Evolutionary conservation across 2,329 filamentous ascomycete genomes (phyloP).

Genomic region (Penicillium rolfsii): DNA sequence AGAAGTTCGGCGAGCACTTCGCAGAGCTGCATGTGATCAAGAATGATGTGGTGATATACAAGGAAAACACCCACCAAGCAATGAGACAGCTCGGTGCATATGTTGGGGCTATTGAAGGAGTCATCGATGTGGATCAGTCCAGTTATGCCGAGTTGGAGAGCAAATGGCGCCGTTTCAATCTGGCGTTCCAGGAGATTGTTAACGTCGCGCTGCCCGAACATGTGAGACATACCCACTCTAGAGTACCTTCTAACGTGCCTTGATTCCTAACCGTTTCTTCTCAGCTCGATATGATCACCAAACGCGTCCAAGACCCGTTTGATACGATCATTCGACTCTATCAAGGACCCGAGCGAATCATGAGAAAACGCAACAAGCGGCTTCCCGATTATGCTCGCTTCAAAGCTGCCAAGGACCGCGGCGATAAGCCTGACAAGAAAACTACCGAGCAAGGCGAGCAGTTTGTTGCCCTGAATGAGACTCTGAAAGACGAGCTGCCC

Average conservation of each 20-base stretch:
- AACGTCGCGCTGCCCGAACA: conserved; percentile 82
- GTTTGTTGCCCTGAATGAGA: conserved; percentile 88
- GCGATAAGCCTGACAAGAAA: conserved; percentile 86
- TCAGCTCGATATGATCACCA: conserved; percentile 68
- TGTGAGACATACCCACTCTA: conserved; percentile 51
- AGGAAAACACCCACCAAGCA: conserved; percentile 76
- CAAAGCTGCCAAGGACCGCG: conserved; percentile 73
- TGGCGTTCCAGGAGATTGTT: conserved; percentile 83
- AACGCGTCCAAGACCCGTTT: conserved; percentile 83
- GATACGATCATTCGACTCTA: conserved; percentile 83
- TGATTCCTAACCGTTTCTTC: conserved; percentile 10
- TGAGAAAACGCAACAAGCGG: conserved; percentile 94
- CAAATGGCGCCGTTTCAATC: conserved; percentile 91
- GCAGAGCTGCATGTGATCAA: conserved; percentile 89
- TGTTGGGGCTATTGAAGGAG: conserved; percentile 78
- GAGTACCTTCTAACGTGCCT: neutral
- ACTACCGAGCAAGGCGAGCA: conserved; percentile 82
- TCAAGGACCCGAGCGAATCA: conserved; percentile 80
- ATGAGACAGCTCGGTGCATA: conserved; percentile 81
- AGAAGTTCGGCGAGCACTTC: conserved; percentile 90
- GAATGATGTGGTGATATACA: conserved; percentile 91
- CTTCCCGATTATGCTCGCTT: conserved; percentile 84
- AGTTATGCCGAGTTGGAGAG: conserved; percentile 83
- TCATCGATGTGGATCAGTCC: conserved; percentile 71
- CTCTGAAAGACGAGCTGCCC: conserved; percentile 88